Evolutionary conservation across 106 monocot genomes (phyloP), one percentile per base, ranked within the genome.

Genomic region (Dendrobium catenatum): DNA sequence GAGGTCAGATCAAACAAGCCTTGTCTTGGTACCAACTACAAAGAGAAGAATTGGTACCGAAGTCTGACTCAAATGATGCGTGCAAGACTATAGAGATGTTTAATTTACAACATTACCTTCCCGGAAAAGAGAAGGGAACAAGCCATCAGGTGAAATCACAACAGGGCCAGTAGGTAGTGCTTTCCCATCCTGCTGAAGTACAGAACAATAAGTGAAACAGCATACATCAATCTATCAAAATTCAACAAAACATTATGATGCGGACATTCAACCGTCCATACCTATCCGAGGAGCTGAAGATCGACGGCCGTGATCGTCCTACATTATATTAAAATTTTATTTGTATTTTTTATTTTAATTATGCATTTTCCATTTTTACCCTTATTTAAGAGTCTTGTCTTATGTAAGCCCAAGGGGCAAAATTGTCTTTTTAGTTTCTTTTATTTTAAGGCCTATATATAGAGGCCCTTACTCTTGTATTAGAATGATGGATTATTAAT

Each of bases 71-170:
- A 70, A 70, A 11, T 70, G 70, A 37, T 37, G 70, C 22, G n/a
- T 13, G 3, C 13, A 33, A n/a, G 8, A 70, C 33, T 1, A 40
- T 43, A 76, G 9, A 19, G 26, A 6, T 24, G 49, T 42, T 29
- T 49, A 26, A 76, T 49, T 74, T 27, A 41, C 19, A 51, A 9
- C 10, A 58, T 74, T 80, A 99, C 98, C 98, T 99, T 99, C 98
- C 83, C 98, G 82, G 73, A 90, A 99, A 15, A 99, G 85, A 44
- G 98, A 93, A 70, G 95, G 95, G 76, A 99, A 95, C 76, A 99
- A 84, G 33, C 98, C 98, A 85, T 99, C 98, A 20, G 98, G 98
- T 80, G 95, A 99, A 86, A 99, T 95, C 41, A 99, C 95, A 75
- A 99, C 83, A 79, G 98, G 98, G 42, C 98, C 98, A 83, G 33